Conservation (phyloP, 208 protist genomes). For the Acanthamoeba lenticulata region DNA sequence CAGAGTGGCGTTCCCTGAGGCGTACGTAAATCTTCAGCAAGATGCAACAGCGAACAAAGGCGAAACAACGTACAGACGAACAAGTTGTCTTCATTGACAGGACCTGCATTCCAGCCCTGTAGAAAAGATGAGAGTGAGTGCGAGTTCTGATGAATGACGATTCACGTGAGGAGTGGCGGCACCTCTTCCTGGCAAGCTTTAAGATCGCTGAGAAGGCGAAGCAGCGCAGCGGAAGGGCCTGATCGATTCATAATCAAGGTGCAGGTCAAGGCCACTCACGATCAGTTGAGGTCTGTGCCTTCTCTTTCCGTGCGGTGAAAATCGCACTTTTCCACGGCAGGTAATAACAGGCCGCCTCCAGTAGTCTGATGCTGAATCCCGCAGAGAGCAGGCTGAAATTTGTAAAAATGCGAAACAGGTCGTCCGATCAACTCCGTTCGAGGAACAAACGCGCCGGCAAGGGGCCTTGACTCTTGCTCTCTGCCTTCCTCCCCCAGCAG, state of each 20-base stretch:
- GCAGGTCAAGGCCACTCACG: too few relatives aligned
- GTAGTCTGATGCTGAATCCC: not conserved
- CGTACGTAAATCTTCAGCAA: too few relatives aligned
- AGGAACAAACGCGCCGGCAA: not conserved
- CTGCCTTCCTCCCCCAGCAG: not conserved
- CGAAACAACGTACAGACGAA: not conserved
- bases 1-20: slow-evolving; percentile 57
- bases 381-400: not conserved
- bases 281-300: too few relatives aligned
- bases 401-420: not conserved
- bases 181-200: slow-evolving; percentile 46
- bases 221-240: not conserved
- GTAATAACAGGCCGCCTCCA: not conserved
- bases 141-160: too few relatives aligned
- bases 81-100: slow-evolving; percentile 31
- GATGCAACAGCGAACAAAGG: not conserved
- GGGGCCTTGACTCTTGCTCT: too few relatives aligned
- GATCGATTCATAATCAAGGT: not conserved
- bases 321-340: not conserved
- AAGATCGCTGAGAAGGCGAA: slow-evolving; percentile 56
- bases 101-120: slow-evolving; percentile 42
- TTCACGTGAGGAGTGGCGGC: too few relatives aligned
- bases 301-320: not conserved
- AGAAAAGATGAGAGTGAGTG: not conserved
- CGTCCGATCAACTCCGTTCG: not conserved